phyloP scores from a whole-genome alignment of 2,329 filamentous ascomycete species.

The Ceratocystis lukuohia region DNA sequence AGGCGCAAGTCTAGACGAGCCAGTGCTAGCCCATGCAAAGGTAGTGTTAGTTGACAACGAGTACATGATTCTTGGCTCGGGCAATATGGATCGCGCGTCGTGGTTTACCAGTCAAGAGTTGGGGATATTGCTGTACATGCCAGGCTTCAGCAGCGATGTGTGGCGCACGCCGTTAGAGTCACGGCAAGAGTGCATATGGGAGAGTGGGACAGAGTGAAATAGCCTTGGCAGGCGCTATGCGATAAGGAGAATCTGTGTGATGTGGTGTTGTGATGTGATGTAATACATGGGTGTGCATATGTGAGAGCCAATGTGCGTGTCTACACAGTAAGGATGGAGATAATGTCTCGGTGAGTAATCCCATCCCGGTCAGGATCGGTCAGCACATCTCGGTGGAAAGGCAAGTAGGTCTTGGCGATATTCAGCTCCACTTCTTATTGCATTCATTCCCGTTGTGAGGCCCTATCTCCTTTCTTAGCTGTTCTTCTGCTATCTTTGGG shows the following conservation, averaged over 20 bases:
- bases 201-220: not conserved
- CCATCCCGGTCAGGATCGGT: not conserved
- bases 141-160: slow-evolving; percentile 28
- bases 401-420: not conserved
- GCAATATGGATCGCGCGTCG: slow-evolving; percentile 73
- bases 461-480: not conserved
- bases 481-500: not conserved
- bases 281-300: not conserved
- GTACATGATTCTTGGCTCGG: slow-evolving; percentile 59
- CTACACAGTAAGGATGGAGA: not conserved
- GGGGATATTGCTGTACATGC: slow-evolving; percentile 45
- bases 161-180: slow-evolving; percentile 30
- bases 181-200: slow-evolving; percentile 23
- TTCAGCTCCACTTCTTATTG: not conserved
- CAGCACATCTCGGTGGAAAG: not conserved
- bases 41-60: slow-evolving; percentile 58
- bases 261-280: not conserved
- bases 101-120: slow-evolving; percentile 82
- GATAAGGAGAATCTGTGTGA: not conserved
- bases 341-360: not conserved
- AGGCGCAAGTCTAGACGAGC: slow-evolving; percentile 35
- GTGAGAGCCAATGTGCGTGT: not conserved
- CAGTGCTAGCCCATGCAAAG: slow-evolving; percentile 65
- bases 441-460: not conserved
- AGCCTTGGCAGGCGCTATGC: not conserved